These are phyloP conservation scores for Hypoxylon sp. DNA, from an alignment of 2,329 filamentous ascomycete species.

Conservation along the genomic window DNA sequence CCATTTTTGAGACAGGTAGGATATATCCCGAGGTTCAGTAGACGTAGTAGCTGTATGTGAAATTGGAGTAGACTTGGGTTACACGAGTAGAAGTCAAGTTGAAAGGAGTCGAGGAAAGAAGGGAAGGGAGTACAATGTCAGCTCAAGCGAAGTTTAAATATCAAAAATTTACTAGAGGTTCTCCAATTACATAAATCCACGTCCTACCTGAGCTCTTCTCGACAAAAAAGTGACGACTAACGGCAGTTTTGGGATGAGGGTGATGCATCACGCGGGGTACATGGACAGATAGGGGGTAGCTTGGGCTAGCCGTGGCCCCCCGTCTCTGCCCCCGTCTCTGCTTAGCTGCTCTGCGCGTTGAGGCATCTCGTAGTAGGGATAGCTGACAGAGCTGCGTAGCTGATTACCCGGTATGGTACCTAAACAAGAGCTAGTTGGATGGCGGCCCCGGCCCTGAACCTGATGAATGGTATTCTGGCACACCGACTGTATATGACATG, in stretches of 20 bases:
- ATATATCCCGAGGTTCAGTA: neutral
- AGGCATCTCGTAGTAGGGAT: constrained; percentile 17
- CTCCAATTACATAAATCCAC: constrained; percentile 33
- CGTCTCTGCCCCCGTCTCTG: too few species aligned
- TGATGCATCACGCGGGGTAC: constrained; percentile 33
- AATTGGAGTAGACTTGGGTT: neutral
- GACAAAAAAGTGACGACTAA: constrained; percentile 15
- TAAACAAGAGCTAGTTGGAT: constrained; percentile 16
- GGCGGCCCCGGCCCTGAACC: constrained; percentile 8
- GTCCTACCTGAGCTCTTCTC: constrained; percentile 27
- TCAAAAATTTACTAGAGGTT: constrained; percentile 14
- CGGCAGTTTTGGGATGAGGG: constrained; percentile 7
- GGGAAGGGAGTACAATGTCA: constrained; percentile 2
- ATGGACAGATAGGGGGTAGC: neutral
- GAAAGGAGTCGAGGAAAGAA: neutral
- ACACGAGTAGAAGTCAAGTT: constrained; percentile 1
- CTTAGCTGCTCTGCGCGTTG: neutral
- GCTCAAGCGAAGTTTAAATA: too few species aligned
- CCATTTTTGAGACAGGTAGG: constrained; percentile 51
- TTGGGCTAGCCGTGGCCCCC: too few species aligned
- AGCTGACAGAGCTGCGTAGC: constrained; percentile 14
- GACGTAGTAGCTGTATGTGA: neutral
- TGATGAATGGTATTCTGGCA: constrained; percentile 10
- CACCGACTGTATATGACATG: constrained; percentile 20
- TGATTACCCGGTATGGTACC: constrained; percentile 7